Percentiles rank a stretch among this genome's conserved stretches.
Evolutionary conservation across 306 rosid genomes (phyloP).

Genomic region (Boehmeria nivea): DNA sequence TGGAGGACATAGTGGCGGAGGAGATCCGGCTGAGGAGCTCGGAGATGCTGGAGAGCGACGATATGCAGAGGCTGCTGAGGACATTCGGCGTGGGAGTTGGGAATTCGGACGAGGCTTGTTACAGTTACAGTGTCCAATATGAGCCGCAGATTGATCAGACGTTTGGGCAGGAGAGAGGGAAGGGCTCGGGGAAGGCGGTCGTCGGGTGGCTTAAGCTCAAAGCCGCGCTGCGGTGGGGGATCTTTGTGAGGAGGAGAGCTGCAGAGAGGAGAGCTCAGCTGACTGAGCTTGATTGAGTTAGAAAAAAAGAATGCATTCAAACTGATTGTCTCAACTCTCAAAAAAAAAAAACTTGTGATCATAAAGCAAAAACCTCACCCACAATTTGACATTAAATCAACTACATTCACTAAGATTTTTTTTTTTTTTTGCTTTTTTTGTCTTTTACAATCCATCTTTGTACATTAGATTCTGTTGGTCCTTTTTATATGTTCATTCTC

Average conservation of each 20-base stretch:
- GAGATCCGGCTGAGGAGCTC: conserved; percentile 76
- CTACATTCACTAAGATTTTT: neutral
- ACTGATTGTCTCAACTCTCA: too few relatives aligned
- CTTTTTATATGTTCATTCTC: neutral
- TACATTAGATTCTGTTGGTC: conserved; percentile 6
- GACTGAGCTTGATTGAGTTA: conserved; percentile 64
- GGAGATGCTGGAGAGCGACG: conserved; percentile 75
- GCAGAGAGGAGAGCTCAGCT: conserved; percentile 85
- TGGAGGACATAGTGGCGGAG: conserved; percentile 66
- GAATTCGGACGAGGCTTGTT: conserved; percentile 44
- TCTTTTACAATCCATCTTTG: too few relatives aligned
- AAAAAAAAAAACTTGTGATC: too few relatives aligned
- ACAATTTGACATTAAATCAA: neutral
- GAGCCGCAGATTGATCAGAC: conserved; percentile 48
- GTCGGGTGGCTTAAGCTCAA: conserved; percentile 92
- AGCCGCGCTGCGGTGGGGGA: conserved; percentile 93
- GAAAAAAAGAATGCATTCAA: too few relatives aligned
- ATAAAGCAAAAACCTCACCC: too few relatives aligned
- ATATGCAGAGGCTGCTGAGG: conserved; percentile 72
- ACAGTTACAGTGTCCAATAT: conserved; percentile 45
- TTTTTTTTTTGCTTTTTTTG: neutral
- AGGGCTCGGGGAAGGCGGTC: conserved; percentile 67
- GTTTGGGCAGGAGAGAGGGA: conserved; percentile 35
- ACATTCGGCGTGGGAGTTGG: conserved; percentile 46
- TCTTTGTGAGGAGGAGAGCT: conserved; percentile 65